Evolutionary conservation across 768 basidiomycete species (phyloP).

Genomic region (Pulveroboletus sp.): DNA sequence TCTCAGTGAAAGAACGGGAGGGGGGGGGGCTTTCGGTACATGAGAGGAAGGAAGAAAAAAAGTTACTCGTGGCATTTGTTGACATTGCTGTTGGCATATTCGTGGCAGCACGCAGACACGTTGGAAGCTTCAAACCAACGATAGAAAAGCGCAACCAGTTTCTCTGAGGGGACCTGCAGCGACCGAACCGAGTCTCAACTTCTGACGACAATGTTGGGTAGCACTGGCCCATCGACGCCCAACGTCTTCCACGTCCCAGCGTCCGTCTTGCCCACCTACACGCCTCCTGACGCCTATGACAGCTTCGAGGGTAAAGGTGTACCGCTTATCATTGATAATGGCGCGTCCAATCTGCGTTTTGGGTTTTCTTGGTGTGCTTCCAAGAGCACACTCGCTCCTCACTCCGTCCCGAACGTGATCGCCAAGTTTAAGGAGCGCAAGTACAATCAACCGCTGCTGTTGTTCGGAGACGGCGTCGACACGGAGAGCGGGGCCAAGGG

Average conservation of each 20-base stretch:
- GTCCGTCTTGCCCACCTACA: constrained; percentile 31
- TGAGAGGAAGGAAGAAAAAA: too few relatives aligned
- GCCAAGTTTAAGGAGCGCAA: constrained; percentile 89
- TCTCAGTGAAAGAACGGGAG: too few relatives aligned
- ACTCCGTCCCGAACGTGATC: constrained; percentile 62
- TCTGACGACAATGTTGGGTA: constrained; percentile 13
- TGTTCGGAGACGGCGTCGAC: constrained; percentile 88
- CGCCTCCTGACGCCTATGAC: constrained; percentile 45
- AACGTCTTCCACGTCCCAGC: constrained; percentile 18
- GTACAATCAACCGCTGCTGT: constrained; percentile 71
- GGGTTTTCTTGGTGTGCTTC: constrained; percentile 56
- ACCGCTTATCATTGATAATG: constrained; percentile 87
- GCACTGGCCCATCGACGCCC: constrained; percentile 7
- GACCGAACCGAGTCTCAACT: not conserved
- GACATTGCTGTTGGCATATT: too few relatives aligned
- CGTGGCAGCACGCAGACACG: not conserved
- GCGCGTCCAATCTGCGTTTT: constrained; percentile 76
- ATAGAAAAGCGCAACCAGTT: not conserved
- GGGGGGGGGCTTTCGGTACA: too few relatives aligned
- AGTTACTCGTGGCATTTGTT: too few relatives aligned
- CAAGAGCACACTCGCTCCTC: constrained; percentile 36
- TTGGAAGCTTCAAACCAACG: not conserved
- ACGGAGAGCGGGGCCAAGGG: constrained; percentile 78
- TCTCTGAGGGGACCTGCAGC: too few relatives aligned
- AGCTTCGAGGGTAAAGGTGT: constrained; percentile 44